Conservation (phyloP, 495 filamentous ascomycete genomes). For the Neurospora sp. region DNA sequence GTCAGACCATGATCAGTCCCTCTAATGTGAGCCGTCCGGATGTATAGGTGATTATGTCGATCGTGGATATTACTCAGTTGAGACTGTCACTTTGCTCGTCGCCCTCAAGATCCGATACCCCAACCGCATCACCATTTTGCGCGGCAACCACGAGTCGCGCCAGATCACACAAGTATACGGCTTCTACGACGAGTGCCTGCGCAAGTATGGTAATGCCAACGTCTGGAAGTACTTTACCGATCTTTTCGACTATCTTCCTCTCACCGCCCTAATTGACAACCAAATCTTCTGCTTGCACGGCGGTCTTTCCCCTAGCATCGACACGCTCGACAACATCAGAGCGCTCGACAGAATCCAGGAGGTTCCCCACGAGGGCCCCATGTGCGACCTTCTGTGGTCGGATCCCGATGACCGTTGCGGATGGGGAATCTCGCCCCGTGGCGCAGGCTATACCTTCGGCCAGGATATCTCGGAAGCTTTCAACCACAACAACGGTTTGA, state of each 20-base stretch:
- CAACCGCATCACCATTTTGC: conserved; percentile 90
- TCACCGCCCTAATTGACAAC: conserved; percentile 74
- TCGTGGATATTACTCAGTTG: conserved; percentile 93
- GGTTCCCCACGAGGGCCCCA: conserved; percentile 95
- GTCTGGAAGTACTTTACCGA: conserved; percentile 99
- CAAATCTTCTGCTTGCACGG: conserved; percentile 91
- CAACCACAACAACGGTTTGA: conserved; percentile 99
- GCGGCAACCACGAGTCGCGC: conserved; percentile 93
- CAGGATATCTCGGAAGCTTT: conserved; percentile 99
- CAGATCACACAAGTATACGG: conserved; percentile 98
- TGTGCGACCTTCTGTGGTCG: conserved; percentile 97
- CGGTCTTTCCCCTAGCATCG: conserved; percentile 89
- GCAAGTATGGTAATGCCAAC: conserved; percentile 97
- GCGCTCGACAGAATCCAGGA: conserved; percentile 95
- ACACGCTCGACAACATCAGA: conserved; percentile 96
- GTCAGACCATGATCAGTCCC: not conserved
- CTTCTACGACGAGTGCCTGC: conserved; percentile 95
- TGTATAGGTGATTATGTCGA: conserved; percentile 83
- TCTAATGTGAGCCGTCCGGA: not conserved
- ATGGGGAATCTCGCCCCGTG: conserved; percentile 95
- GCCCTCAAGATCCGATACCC: conserved; percentile 94
- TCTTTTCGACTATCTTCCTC: conserved; percentile 95
- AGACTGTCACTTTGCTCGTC: conserved; percentile 89
- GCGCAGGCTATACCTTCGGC: conserved; percentile 97
- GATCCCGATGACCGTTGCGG: conserved; percentile 97